A percentile compares a stretch with the other conserved stretches of the same genome.
Conservation (phyloP, 192 early-diverging fungal species). For the Diversispora eburnea region DNA sequence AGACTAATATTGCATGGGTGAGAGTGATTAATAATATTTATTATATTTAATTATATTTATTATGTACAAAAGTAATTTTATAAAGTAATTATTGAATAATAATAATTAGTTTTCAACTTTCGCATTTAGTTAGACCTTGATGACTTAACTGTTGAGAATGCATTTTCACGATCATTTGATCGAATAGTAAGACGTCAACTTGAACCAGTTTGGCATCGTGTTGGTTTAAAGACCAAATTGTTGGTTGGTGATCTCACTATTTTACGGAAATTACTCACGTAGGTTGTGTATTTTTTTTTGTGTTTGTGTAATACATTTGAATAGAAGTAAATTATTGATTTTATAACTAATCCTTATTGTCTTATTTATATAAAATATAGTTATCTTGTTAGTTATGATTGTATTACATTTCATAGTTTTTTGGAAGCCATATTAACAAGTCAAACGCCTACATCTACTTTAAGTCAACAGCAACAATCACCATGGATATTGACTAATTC, state of each 20-base stretch:
- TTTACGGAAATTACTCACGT: conserved; percentile 66
- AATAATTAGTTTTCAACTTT: not conserved
- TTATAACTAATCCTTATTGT: not conserved
- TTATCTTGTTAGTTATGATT: conserved; percentile 83
- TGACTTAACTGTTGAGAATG: conserved; percentile 75
- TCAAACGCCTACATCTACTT: conserved; percentile 41
- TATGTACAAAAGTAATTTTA: too few relatives aligned
- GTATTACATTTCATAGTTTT: conserved; percentile 81
- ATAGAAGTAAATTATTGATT: not conserved
- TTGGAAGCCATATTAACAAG: conserved; percentile 78
- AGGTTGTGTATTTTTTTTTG: conserved; percentile 1
- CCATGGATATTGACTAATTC: conserved; percentile 88
- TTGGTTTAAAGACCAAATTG: conserved; percentile 67
- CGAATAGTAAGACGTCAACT: conserved; percentile 68
- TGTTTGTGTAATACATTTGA: conserved; percentile 16
- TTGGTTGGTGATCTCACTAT: conserved; percentile 72
- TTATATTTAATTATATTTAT: conserved; percentile 71
- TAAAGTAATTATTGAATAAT: too few relatives aligned
- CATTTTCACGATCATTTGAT: conserved; percentile 85
- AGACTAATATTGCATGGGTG: not conserved
- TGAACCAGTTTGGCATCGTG: conserved; percentile 83
- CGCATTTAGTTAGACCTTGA: too few relatives aligned
- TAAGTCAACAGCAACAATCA: conserved; percentile 40
- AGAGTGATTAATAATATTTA: not conserved
- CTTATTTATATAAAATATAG: conserved; percentile 30